Base-by-base conservation (phyloP, 2,329 filamentous ascomycete genomes). In the Epicoccum sorghinum region DNA sequence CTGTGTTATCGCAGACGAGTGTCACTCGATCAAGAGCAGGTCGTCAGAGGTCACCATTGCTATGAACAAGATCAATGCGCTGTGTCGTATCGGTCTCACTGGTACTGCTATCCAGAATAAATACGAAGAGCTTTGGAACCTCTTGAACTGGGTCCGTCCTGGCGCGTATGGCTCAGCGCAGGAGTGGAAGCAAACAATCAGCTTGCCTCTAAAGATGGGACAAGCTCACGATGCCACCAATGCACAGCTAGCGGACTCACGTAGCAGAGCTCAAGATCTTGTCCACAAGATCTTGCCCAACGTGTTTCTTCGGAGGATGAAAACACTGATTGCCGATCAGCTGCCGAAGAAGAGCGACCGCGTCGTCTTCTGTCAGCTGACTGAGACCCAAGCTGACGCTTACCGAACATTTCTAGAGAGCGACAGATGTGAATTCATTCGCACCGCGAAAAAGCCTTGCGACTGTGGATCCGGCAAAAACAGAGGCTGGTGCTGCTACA, bases 101-200 rank as follows among this genome's bases (percentile, higher is more conserved):
- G 95, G 95, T 2, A 99, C 95, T 0, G 93, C 93, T 0, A 97
- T 99, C 39, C 95, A 99, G 71, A 99, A 99, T 74, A 95, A 91
- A 62, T 99, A 99, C 71, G 91, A 97, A 70, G 95, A 99, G 73
- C 82, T 99, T 0, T 99, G 93, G 93, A 96, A 92, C 0, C 80
- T 99, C 0, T 80, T 99, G 3, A 96, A 99, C 71, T 99, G 95
- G 95, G 93, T 92, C 0, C 95, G 96, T 64, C 95, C 95, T 0
- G 93, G 92, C 0, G 77, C 75, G 35, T 82, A 89, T 59, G 86
- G 87, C 0, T 84, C 86, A 0, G 76, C 89, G 8, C 78, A 83
- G 4, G 89, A 90, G 37, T 99, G 95, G 95, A 89, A 86, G 66
- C 80, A 83, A 18, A 86, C 84, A 33, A 91, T 99, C 54, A 87